These are phyloP conservation scores for Orbilia oligospora DNA, from an alignment of 2,329 filamentous ascomycete species.

Conservation along the genomic window DNA sequence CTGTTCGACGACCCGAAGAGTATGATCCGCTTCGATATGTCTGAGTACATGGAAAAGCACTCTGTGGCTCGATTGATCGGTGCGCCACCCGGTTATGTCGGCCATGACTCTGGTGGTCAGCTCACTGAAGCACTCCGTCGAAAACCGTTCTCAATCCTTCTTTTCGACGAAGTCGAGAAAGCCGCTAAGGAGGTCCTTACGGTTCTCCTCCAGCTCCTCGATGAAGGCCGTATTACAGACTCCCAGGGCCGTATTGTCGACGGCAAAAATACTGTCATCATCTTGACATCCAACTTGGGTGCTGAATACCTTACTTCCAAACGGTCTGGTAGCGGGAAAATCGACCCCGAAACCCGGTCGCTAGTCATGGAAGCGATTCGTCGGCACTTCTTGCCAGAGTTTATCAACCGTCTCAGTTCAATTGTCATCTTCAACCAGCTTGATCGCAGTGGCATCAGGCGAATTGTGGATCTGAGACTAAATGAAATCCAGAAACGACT, in stretches of 20 bases:
- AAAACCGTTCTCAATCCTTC: slow-evolving; percentile 94
- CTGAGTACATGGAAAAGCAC: slow-evolving; percentile 98
- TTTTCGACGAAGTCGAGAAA: slow-evolving; percentile 99
- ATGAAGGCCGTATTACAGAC: slow-evolving; percentile 97
- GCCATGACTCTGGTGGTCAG: slow-evolving; percentile 95
- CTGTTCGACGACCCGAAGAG: slow-evolving; percentile 96
- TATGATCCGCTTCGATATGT: slow-evolving; percentile 99
- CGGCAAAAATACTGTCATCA: slow-evolving; percentile 97
- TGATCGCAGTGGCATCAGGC: slow-evolving; percentile 88
- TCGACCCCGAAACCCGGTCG: slow-evolving; percentile 87
- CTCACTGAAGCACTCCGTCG: slow-evolving; percentile 94
- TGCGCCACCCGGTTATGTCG: slow-evolving; percentile 95
- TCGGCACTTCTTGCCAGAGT: slow-evolving; percentile 97
- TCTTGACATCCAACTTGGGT: slow-evolving; percentile 98
- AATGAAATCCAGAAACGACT: slow-evolving; percentile 91
- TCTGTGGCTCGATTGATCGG: slow-evolving; percentile 97
- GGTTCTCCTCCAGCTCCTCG: slow-evolving; percentile 98
- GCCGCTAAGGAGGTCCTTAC: slow-evolving; percentile 97
- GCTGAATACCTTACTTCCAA: slow-evolving; percentile 80
- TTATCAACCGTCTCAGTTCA: slow-evolving; percentile 96
- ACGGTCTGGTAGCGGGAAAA: slow-evolving; percentile 79
- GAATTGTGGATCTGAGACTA: slow-evolving; percentile 93
- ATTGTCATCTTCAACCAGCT: slow-evolving; percentile 99
- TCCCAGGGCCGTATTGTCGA: slow-evolving; percentile 96
- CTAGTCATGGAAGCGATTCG: slow-evolving; percentile 91